Percentiles rank a stretch among this genome's conserved stretches.
Conservation (phyloP, 1,284 basidiomycete genomes). For the Acaromyces ingoldii region DNA sequence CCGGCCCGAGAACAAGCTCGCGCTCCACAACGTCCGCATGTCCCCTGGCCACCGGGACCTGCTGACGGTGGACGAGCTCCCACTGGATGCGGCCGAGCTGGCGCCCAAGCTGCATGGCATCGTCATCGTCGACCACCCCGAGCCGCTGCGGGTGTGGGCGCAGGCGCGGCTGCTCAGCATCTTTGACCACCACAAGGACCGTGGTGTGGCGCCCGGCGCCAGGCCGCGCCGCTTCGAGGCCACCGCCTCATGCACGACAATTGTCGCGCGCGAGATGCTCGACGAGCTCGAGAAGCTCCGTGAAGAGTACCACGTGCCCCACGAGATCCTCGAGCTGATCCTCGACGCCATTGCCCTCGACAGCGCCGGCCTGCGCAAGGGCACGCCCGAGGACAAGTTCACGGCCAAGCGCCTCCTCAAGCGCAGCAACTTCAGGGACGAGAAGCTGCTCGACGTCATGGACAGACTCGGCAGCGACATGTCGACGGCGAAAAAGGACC, state of each 20-base stretch:
- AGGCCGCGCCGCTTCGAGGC: slow-evolving; percentile 42
- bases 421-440: slow-evolving; percentile 26
- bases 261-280: slow-evolving; percentile 45
- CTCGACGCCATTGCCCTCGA: slow-evolving; percentile 45
- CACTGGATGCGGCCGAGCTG: slow-evolving; percentile 43
- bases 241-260: slow-evolving; percentile 44
- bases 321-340: slow-evolving; percentile 40
- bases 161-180: slow-evolving; percentile 35
- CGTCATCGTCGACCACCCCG: slow-evolving; percentile 51
- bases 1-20: slow-evolving; percentile 51
- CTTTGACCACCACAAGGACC: slow-evolving; percentile 52
- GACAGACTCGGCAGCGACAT: slow-evolving; percentile 37
- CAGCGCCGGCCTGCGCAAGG: slow-evolving; percentile 33
- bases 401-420: slow-evolving; percentile 15
- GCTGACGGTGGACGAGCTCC: slow-evolving; percentile 52
- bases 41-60: slow-evolving; percentile 49
- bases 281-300: slow-evolving; percentile 36
- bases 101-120: slow-evolving; percentile 43
- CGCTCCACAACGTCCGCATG: slow-evolving; percentile 47
- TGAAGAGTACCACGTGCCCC: slow-evolving; percentile 36
- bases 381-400: slow-evolving; percentile 15
- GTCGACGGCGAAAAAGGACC: slow-evolving; percentile 39
- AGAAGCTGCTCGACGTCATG: slow-evolving; percentile 35
- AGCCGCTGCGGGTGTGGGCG: slow-evolving; percentile 44
- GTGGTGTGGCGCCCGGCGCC: slow-evolving; percentile 35